A percentile compares a stretch with the other conserved stretches of the same genome.
Conservation (phyloP, 495 filamentous ascomycete species). For the Hypoxylon cercidicola region DNA sequence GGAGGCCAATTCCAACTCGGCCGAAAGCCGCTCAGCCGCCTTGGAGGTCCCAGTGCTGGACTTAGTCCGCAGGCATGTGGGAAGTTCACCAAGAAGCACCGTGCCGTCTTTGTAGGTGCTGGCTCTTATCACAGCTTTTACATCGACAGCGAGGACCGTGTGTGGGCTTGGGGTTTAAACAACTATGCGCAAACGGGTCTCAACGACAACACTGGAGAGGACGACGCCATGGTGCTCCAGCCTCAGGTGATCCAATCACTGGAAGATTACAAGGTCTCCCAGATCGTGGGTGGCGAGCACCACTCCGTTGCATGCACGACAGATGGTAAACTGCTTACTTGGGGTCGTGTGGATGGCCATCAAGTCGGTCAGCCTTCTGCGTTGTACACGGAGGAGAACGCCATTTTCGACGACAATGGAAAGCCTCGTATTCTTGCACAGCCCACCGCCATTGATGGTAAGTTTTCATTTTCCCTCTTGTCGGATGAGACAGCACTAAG, state of each 20-base stretch:
- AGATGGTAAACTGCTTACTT: constrained; percentile 67
- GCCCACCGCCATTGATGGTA: constrained; percentile 59
- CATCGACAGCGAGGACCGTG: constrained; percentile 71
- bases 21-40: constrained; percentile 57
- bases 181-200: constrained; percentile 83
- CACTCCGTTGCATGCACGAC: constrained; percentile 68
- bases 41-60: constrained; percentile 64
- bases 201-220: constrained; percentile 70
- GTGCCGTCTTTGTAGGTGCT: constrained; percentile 62
- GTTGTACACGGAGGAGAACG: constrained; percentile 61
- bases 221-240: constrained; percentile 60
- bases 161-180: constrained; percentile 87
- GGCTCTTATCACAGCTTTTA: constrained; percentile 79
- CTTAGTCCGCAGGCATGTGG: constrained; percentile 72
- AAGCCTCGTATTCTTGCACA: constrained; percentile 66
- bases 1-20: constrained; percentile 77
- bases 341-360: constrained; percentile 70
- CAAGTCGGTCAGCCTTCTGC: constrained; percentile 63
- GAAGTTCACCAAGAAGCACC: constrained; percentile 68
- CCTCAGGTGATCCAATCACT: constrained; percentile 63
- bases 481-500: constrained; percentile 25
- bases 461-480: constrained; percentile 6
- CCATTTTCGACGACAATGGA: constrained; percentile 65
- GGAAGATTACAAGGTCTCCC: constrained; percentile 57
- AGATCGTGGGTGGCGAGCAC: constrained; percentile 72